A percentile compares a stretch with the other conserved stretches of the same genome.
Evolutionary conservation across 2,329 filamentous ascomycete species (phyloP).

Genomic region (Penicillium sp.): DNA sequence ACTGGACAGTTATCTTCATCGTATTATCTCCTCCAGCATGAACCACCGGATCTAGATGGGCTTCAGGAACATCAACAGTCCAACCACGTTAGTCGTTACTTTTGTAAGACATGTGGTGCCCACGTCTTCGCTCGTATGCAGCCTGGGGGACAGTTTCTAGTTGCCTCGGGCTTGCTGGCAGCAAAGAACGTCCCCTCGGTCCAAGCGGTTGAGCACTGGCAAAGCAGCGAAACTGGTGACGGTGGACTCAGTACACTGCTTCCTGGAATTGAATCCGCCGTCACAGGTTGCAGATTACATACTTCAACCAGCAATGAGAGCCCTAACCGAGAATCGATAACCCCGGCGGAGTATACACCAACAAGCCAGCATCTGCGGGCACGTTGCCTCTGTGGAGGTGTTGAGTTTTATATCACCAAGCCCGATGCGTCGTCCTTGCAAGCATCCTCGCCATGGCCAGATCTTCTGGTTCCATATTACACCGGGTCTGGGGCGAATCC

Average conservation of each 20-base stretch:
- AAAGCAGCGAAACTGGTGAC: slow-evolving; percentile 29
- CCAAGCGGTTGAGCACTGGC: slow-evolving; percentile 30
- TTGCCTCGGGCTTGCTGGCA: slow-evolving; percentile 36
- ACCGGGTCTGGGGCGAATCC: slow-evolving; percentile 46
- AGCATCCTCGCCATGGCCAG: slow-evolving; percentile 52
- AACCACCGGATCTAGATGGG: slow-evolving; percentile 34
- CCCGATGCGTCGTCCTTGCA: slow-evolving; percentile 51
- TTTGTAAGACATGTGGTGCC: slow-evolving; percentile 54
- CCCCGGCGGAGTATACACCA: slow-evolving; percentile 11
- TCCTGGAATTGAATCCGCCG: slow-evolving; percentile 18
- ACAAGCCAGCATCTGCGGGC: slow-evolving; percentile 38
- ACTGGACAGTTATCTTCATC: slow-evolving; percentile 51
- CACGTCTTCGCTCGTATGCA: slow-evolving; percentile 39
- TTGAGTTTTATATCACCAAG: slow-evolving; percentile 58
- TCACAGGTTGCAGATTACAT: slow-evolving; percentile 25
- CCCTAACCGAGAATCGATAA: neutral
- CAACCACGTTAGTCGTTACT: slow-evolving; percentile 45
- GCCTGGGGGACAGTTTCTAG: slow-evolving; percentile 29
- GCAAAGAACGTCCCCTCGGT: slow-evolving; percentile 20
- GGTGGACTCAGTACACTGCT: slow-evolving; percentile 32
- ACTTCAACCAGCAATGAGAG: neutral
- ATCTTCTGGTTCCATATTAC: slow-evolving; percentile 54
- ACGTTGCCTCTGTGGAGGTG: slow-evolving; percentile 56
- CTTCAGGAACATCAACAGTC: slow-evolving; percentile 49
- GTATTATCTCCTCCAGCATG: slow-evolving; percentile 43